Evolutionary conservation across 2,329 filamentous ascomycete genomes (phyloP), one percentile per base, ranked within the genome.

Genomic region (Fusarium hainanense): DNA sequence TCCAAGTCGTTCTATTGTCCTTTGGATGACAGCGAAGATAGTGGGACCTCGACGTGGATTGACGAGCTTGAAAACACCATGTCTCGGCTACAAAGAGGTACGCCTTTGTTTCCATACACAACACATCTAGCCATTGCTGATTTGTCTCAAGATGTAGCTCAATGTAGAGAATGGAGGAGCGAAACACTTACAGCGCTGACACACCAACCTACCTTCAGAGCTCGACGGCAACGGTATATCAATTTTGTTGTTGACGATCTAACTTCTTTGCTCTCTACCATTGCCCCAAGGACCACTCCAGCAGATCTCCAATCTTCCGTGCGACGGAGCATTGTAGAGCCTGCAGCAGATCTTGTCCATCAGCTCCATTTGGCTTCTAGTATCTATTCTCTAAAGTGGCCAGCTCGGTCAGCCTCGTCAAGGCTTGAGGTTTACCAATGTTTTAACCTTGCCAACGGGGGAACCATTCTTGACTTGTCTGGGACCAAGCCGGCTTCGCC

Each of bases 341-440:
- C 79, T 7, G 79, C 79, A 28, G 76, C 75, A 54, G 77, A 80
- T 12, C 76, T 81, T 58, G 78, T 76, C 3, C 79, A 81, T 57
- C 74, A 72, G 49, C 71, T 81, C n/a, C 79, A 81, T 23, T 70
- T 80, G 8, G 76, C 79, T 7, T 65, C 75, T 20, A 78, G 72
- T 50, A 66, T 80, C 30, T 81, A 73, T 63, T 79, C 78, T 14
- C 66, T 81, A 27, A 81, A 80, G 44, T 81, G 79, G 79, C 78
- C 79, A 10, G 77, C 78, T 40, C 75, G 78, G 34, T 79, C 74
- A 27, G 79, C 79, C 3, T 71, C 77, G n/a, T 70, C 77, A 13
- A 76, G 79, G 32, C 63, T 81, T 3, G 79, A 81, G 57, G 76
- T 78, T 12, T 81, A 81, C 55, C 79, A 81, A 48, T 81, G 79